Percentiles rank a stretch among this genome's conserved stretches.
Conservation (phyloP, 1,284 basidiomycete species). For the Vanrija sp. region DNA sequence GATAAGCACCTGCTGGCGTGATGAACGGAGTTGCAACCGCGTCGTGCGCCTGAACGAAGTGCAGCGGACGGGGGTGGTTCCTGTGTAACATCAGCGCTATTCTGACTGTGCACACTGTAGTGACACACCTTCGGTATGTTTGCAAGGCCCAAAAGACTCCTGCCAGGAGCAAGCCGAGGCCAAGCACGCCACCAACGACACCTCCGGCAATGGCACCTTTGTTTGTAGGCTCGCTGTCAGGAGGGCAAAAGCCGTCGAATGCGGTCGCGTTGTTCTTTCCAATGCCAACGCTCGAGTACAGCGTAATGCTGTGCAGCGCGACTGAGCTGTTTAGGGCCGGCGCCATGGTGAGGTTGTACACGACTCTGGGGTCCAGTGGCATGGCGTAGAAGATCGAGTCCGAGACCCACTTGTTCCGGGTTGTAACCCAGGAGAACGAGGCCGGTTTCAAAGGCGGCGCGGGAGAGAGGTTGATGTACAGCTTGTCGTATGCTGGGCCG, state of each 20-base stretch:
- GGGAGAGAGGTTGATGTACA: background rate
- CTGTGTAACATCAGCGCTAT: slow-evolving; percentile 25
- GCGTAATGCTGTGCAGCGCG: background rate
- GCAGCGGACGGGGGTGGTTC: slow-evolving; percentile 45
- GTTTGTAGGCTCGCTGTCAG: background rate
- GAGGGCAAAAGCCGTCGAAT: background rate
- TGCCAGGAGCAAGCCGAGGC: slow-evolving; percentile 28
- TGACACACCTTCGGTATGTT: too few relatives aligned
- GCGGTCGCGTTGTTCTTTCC: background rate
- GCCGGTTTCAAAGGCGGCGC: background rate
- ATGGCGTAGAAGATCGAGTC: background rate
- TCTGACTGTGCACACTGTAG: too few relatives aligned
- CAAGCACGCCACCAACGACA: slow-evolving; percentile 44
- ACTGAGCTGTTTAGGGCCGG: background rate
- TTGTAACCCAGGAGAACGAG: background rate
- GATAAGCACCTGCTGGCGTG: too few relatives aligned
- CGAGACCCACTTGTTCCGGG: slow-evolving; percentile 1
- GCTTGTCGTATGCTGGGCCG: background rate
- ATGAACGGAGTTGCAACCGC: too few relatives aligned
- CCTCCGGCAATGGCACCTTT: slow-evolving; percentile 45
- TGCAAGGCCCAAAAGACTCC: slow-evolving; percentile 29
- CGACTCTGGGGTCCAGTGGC: background rate
- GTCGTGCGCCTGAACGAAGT: background rate
- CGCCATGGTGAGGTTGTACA: background rate
- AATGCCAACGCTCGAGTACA: background rate